Conservation (phyloP, 2,329 filamentous ascomycete species). For the Apiospora kogelbergensis region DNA sequence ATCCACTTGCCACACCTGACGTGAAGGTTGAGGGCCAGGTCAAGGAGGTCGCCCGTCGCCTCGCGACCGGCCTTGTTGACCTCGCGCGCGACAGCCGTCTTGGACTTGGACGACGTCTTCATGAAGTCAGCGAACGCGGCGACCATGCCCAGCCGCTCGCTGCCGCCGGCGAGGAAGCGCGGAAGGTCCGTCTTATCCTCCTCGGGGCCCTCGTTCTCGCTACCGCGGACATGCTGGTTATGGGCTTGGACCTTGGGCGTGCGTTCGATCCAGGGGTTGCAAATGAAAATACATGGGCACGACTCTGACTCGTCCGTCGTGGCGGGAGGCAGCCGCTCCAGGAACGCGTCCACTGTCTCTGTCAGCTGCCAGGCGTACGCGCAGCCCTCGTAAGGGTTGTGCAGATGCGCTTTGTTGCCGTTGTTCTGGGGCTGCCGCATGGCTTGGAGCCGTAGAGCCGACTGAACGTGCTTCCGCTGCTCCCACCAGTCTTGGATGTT, state of each 20-base stretch:
- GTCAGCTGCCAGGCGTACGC: conserved; percentile 60
- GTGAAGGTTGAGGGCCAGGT: conserved; percentile 57
- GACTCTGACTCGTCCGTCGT: conserved; percentile 49
- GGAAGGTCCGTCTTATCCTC: conserved; percentile 44
- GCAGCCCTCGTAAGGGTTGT: conserved; percentile 60
- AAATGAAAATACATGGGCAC: conserved; percentile 71
- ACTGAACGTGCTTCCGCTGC: conserved; percentile 19
- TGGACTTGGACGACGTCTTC: conserved; percentile 33
- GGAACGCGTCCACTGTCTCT: conserved; percentile 65
- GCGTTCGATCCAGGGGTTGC: conserved; percentile 57
- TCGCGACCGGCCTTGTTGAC: conserved; percentile 50
- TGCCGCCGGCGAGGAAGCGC: conserved; percentile 53
- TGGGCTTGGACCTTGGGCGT: conserved; percentile 32
- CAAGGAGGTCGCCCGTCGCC: conserved; percentile 55
- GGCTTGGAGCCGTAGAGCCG: conserved; percentile 23
- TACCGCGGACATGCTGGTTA: conserved; percentile 40
- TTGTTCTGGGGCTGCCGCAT: conserved; percentile 15
- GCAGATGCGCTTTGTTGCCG: conserved; percentile 32
- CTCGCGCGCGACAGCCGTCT: conserved; percentile 40
- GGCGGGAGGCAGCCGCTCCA: conserved; percentile 66
- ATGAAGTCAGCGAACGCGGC: conserved; percentile 49
- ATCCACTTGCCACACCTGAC: conserved; percentile 78
- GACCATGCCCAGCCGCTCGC: conserved; percentile 48
- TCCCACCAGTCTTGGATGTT: conserved; percentile 51
- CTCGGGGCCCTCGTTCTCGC: conserved; percentile 50